Percentiles rank a stretch among this genome's conserved stretches.
These are phyloP conservation scores for Platanus orientalis DNA, from an alignment of 164 flowering plant species.

Conservation along the genomic window DNA sequence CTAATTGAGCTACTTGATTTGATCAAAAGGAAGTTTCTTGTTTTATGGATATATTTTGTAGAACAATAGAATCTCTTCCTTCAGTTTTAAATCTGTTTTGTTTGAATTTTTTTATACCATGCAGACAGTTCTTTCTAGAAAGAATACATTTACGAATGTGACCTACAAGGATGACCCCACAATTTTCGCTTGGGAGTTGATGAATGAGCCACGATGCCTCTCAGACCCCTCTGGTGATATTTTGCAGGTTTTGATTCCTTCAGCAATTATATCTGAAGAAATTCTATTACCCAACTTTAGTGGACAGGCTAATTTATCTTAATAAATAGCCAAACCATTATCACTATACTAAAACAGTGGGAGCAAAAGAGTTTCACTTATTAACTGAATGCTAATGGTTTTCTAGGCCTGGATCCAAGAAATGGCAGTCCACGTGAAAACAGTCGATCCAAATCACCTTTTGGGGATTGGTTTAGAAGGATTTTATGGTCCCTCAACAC, in stretches of 20 bases:
- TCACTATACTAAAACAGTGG: too few species aligned
- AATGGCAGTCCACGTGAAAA: conserved; percentile 77
- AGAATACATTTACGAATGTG: conserved; percentile 71
- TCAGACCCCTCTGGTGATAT: conserved; percentile 72
- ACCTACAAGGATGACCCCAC: conserved; percentile 96
- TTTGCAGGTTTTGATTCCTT: conserved; percentile 53
- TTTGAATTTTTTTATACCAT: not conserved
- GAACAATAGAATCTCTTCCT: too few species aligned
- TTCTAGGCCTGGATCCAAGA: conserved; percentile 74
- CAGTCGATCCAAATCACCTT: conserved; percentile 71
- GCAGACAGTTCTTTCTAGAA: conserved; percentile 75
- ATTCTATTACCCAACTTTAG: too few species aligned
- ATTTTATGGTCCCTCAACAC: conserved; percentile 82
- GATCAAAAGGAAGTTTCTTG: too few species aligned
- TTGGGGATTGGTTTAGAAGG: conserved; percentile 87
- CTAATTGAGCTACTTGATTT: not conserved
- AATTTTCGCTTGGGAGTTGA: conserved; percentile 88
- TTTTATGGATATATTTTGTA: too few species aligned
- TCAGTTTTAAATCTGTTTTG: too few species aligned
- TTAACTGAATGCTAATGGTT: not conserved
- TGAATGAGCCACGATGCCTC: conserved; percentile 79
- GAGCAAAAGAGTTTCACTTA: too few species aligned
- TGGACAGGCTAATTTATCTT: too few species aligned
- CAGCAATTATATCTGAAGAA: not conserved
- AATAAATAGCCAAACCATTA: too few species aligned